A percentile compares a stretch with the other conserved stretches of the same genome.
Conservation (phyloP, 2,329 filamentous ascomycete genomes). For the Epicoccum nigrum region DNA sequence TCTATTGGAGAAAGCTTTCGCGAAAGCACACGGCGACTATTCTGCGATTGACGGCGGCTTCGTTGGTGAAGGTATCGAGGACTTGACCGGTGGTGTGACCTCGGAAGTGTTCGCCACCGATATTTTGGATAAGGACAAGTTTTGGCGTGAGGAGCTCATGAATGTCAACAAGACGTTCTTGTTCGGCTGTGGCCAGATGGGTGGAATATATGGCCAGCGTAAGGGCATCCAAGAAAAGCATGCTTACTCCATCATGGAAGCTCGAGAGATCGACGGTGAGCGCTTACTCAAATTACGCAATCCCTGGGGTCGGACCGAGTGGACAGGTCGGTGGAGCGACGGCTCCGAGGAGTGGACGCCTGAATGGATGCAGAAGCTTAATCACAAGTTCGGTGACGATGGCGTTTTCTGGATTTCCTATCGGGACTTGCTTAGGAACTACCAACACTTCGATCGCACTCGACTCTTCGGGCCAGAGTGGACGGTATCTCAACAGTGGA, state of each 20-base stretch:
- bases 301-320: conserved; percentile 81
- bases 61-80: conserved; percentile 67
- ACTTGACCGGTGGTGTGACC: conserved; percentile 71
- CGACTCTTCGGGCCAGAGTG: conserved; percentile 66
- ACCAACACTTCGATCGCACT: conserved; percentile 66
- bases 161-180: conserved; percentile 82
- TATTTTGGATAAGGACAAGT: conserved; percentile 77
- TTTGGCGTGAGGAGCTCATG: conserved; percentile 82
- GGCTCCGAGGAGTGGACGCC: conserved; percentile 85
- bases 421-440: conserved; percentile 63
- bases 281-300: conserved; percentile 63
- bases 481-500: conserved; percentile 67
- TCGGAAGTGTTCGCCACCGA: conserved; percentile 72
- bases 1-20: conserved; percentile 80
- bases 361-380: conserved; percentile 74
- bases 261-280: conserved; percentile 65
- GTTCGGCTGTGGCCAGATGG: conserved; percentile 73
- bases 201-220: conserved; percentile 65
- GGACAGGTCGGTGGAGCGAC: conserved; percentile 82
- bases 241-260: conserved; percentile 65
- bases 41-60: conserved; percentile 76
- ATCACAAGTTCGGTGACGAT: conserved; percentile 78
- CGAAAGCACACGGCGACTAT: conserved; percentile 84
- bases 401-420: conserved; percentile 70
- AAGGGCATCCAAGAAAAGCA: conserved; percentile 56